Percentiles rank a stretch among this genome's conserved stretches.
Conservation (phyloP, 2,329 filamentous ascomycete genomes). For the Neonectria hederae region DNA sequence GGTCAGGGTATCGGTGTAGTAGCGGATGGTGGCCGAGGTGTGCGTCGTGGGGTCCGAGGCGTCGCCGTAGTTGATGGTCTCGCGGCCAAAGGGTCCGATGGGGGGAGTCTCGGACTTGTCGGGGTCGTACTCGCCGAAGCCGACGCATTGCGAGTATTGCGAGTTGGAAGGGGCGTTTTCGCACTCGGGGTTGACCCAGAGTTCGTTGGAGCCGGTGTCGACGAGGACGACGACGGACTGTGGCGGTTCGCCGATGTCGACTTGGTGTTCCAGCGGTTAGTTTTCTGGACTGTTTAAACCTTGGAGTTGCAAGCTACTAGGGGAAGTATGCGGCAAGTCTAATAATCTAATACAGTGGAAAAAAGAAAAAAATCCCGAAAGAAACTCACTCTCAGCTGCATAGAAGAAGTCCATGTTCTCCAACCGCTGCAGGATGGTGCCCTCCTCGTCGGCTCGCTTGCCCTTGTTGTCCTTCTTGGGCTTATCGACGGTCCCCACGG, state of each 20-base stretch:
- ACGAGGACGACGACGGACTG: constrained; percentile 58
- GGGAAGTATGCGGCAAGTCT: background rate
- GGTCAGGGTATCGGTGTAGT: constrained; percentile 57
- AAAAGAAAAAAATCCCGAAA: background rate
- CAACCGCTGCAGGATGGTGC: constrained; percentile 44
- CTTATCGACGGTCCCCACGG: constrained; percentile 46
- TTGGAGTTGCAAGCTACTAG: too few species aligned
- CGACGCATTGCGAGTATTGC: constrained; percentile 50
- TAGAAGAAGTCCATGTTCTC: constrained; percentile 53
- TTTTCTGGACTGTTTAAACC: background rate
- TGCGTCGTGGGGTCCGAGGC: constrained; percentile 46
- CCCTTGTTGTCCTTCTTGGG: constrained; percentile 30
- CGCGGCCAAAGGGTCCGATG: constrained; percentile 48
- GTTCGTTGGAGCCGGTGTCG: constrained; percentile 63
- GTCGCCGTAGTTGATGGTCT: constrained; percentile 54
- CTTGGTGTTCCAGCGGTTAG: constrained; percentile 39
- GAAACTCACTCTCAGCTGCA: constrained; percentile 49
- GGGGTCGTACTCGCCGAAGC: constrained; percentile 57
- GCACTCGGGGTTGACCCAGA: constrained; percentile 65
- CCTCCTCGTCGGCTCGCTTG: constrained; percentile 33
- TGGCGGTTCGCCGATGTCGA: constrained; percentile 53
- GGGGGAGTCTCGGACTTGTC: constrained; percentile 51
- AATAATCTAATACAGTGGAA: too few species aligned
- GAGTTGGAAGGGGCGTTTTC: constrained; percentile 47
- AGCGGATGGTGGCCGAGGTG: constrained; percentile 54